A percentile compares a stretch with the other conserved stretches of the same genome.
Conservation (phyloP, 2,329 filamentous ascomycete species). For the Calonectria crousiana region DNA sequence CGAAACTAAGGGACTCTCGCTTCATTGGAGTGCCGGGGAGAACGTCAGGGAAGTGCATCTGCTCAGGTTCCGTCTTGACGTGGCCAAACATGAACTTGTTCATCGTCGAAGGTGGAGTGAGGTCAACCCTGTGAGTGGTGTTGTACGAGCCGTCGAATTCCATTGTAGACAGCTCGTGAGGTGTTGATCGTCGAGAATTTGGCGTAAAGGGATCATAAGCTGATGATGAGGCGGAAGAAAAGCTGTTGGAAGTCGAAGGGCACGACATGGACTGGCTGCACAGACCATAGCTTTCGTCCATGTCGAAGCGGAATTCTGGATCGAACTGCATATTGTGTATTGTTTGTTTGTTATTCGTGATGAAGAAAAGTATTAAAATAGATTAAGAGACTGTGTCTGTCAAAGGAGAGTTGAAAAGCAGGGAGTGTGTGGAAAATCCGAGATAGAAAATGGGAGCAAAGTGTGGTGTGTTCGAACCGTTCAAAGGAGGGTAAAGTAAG, state of each 20-base stretch:
- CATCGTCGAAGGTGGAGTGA: slow-evolving; percentile 53
- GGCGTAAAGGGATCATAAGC: slow-evolving; percentile 60
- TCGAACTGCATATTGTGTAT: slow-evolving; percentile 53
- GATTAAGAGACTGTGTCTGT: slow-evolving; percentile 20
- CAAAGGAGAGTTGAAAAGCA: slow-evolving; percentile 16
- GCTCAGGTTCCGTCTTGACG: slow-evolving; percentile 51
- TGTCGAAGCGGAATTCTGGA: slow-evolving; percentile 53
- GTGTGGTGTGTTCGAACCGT: slow-evolving; percentile 18
- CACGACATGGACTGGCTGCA: slow-evolving; percentile 53
- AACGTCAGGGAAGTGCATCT: slow-evolving; percentile 46
- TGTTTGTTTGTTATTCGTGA: slow-evolving; percentile 17
- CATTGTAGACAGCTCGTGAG: slow-evolving; percentile 52
- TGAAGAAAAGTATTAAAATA: not conserved
- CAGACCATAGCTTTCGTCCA: slow-evolving; percentile 56
- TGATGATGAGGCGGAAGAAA: slow-evolving; percentile 56
- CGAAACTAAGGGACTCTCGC: slow-evolving; percentile 50
- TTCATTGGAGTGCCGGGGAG: slow-evolving; percentile 54
- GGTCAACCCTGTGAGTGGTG: slow-evolving; percentile 45
- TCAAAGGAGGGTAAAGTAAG: slow-evolving; percentile 27
- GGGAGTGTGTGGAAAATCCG: not conserved
- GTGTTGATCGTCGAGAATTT: slow-evolving; percentile 58
- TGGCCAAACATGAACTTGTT: slow-evolving; percentile 51
- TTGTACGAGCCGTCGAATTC: slow-evolving; percentile 52
- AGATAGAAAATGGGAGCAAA: slow-evolving; percentile 9
- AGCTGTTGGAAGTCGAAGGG: slow-evolving; percentile 52